Conservation (phyloP, 331 rosid species). For the Acacia pycnantha region DNA sequence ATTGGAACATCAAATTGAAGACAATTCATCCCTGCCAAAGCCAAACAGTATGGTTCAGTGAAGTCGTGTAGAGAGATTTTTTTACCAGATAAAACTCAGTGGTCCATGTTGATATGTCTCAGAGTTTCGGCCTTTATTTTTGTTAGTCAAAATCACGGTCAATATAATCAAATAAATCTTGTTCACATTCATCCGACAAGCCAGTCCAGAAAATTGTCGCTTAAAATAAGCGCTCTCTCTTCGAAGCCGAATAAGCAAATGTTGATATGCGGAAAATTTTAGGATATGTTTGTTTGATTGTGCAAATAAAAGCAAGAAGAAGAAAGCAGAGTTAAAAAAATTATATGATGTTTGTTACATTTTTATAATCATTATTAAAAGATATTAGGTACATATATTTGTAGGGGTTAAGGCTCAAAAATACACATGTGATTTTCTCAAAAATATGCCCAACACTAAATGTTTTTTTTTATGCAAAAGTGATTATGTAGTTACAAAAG, state of each 20-base stretch:
- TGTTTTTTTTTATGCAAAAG: no score
- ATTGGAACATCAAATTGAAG: background rate
- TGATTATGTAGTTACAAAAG: no score
- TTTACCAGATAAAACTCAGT: background rate
- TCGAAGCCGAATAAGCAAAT: background rate
- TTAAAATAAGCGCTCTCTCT: background rate
- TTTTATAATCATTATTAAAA: background rate
- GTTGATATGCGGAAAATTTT: background rate
- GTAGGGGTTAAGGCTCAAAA: no score
- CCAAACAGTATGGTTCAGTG: background rate
- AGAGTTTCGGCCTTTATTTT: background rate
- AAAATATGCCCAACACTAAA: no score
- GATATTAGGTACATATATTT: no score
- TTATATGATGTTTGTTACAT: background rate
- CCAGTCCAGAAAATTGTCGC: background rate
- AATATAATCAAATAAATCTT: background rate
- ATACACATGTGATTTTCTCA: no score
- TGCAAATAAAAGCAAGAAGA: background rate
- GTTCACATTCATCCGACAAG: slow-evolving; percentile 2
- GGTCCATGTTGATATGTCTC: background rate
- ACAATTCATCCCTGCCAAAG: background rate
- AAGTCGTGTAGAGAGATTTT: background rate
- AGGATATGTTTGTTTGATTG: background rate
- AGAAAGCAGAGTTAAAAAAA: background rate
- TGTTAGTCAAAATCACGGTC: background rate